Evolutionary conservation across 768 basidiomycete genomes (phyloP).

Genomic region (Leccinum fibrillosum): DNA sequence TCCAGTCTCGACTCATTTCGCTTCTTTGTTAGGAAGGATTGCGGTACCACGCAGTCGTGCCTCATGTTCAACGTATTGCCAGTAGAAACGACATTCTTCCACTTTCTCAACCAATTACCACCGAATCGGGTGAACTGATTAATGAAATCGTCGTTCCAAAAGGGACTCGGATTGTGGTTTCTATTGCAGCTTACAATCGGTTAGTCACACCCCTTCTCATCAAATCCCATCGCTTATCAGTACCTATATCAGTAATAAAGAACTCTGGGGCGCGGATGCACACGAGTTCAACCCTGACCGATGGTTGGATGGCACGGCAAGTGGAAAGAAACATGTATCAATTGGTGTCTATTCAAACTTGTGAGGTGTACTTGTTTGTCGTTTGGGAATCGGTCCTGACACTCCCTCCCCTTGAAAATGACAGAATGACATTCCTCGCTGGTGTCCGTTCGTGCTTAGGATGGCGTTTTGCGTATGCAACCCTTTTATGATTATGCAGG

Average conservation of each 20-base stretch:
- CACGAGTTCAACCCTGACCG: slow-evolving; percentile 31
- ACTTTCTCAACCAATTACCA: slow-evolving; percentile 50
- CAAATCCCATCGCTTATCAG: background rate
- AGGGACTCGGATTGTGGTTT: slow-evolving; percentile 49
- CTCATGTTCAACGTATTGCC: slow-evolving; percentile 51
- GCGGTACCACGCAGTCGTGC: slow-evolving; percentile 48
- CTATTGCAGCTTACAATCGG: slow-evolving; percentile 57
- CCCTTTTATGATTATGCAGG: background rate
- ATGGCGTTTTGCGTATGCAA: background rate
- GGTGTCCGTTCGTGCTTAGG: slow-evolving; percentile 28
- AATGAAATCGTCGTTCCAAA: slow-evolving; percentile 46
- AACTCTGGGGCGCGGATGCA: slow-evolving; percentile 32
- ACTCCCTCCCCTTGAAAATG: background rate
- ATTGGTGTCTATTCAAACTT: slow-evolving; percentile 31
- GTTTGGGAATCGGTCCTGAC: background rate
- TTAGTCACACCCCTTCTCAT: slow-evolving; percentile 9
- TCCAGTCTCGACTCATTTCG: slow-evolving; percentile 16
- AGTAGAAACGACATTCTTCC: slow-evolving; percentile 57
- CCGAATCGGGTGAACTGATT: slow-evolving; percentile 42
- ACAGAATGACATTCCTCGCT: slow-evolving; percentile 30
- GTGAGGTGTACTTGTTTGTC: slow-evolving; percentile 11
- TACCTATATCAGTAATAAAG: slow-evolving; percentile 17
- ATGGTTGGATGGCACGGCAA: slow-evolving; percentile 22
- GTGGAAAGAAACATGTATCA: slow-evolving; percentile 18
- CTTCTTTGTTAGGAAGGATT: slow-evolving; percentile 39